Evolutionary conservation across 139 green algal genomes (phyloP), one percentile per base, ranked within the genome.

Genomic region (Tetraselmis striata): DNA sequence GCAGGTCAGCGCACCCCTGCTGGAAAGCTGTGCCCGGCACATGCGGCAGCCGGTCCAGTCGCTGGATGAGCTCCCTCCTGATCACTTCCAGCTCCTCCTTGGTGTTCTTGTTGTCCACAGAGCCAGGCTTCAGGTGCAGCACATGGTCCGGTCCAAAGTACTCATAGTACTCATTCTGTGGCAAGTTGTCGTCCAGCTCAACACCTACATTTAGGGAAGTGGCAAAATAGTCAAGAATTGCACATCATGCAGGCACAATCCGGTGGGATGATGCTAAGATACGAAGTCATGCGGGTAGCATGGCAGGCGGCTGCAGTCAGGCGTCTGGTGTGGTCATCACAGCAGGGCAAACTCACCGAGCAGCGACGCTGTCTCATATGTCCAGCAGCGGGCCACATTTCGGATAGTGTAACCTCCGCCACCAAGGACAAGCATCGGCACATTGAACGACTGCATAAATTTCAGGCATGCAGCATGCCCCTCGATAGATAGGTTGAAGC

Each of bases 351-450:
- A 59, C 45, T 83, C 85, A 87, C 91, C 90, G 5, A 94, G 82
- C 75, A 97, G 83, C 76, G 89, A 84, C 23, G 90, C 94, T 2
- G 97, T 98, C 90, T 99, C 96, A 58, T 95, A 96, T 2, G 95
- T 91, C 96, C 96, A 99, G 88, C 95, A 98, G 11, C 96, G 89
- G 0, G 96, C 95, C 27, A 99, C 96, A 74, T 98, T 99, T 80
- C 92, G 93, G 81, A 98, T 98, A 77, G 93, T 98, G 91, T 99
- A 99, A 0, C 96, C 96, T 1, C 96, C 97, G 1, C 96, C 96
- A 0, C 96, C 96, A 77, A 98, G 87, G 76, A 98, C 91, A 78
- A 98, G 85, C 88, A 97, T 86, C 22, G 95, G 95, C 76, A 96
- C 78, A 25, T 90, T 90, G 78, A 95, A 98, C 2, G 79, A 78